A percentile compares a stretch with the other conserved stretches of the same genome.
These are phyloP conservation scores for Vitis hybrid DNA, from an alignment of 177 flowering plant species.

Conservation along the genomic window DNA sequence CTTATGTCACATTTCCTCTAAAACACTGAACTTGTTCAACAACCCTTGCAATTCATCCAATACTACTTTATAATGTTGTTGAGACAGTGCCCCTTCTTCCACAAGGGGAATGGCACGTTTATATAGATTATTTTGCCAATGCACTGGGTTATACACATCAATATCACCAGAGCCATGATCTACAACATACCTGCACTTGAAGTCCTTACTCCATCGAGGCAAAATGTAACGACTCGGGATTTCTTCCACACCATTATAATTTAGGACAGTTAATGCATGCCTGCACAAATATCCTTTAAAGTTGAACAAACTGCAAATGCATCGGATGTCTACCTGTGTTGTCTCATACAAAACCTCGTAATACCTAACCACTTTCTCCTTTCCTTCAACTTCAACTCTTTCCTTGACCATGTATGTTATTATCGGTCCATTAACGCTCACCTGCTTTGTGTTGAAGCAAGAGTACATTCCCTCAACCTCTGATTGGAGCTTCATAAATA, in stretches of 20 bases:
- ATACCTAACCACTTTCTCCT: conserved; percentile 31
- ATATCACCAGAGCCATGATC: conserved; percentile 11
- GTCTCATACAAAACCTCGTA: conserved; percentile 51
- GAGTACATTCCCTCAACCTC: conserved; percentile 53
- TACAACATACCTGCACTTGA: conserved; percentile 22
- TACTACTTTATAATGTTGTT: conserved; percentile 31
- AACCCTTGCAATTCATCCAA: conserved; percentile 33
- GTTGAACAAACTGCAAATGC: conserved; percentile 58
- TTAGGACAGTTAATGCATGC: conserved; percentile 48
- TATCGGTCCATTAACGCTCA: conserved; percentile 35
- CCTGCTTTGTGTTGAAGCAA: conserved; percentile 50
- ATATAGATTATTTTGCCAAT: conserved; percentile 27
- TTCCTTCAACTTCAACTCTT: conserved; percentile 29
- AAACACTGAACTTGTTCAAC: conserved; percentile 26
- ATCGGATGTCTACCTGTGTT: conserved; percentile 37
- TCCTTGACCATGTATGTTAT: conserved; percentile 47
- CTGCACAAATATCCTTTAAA: conserved; percentile 53
- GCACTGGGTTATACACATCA: conserved; percentile 22
- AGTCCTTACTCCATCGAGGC: conserved; percentile 44
- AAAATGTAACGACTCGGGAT: conserved; percentile 47
- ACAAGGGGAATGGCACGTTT: conserved; percentile 34
- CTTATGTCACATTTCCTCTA: conserved; percentile 18
- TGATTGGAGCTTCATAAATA: conserved; percentile 38
- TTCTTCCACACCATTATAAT: conserved; percentile 47
- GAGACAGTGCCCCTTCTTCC: conserved; percentile 44